Base-by-base conservation (phyloP, 345 rosid genomes). In the Sisymbrium irio region DNA sequence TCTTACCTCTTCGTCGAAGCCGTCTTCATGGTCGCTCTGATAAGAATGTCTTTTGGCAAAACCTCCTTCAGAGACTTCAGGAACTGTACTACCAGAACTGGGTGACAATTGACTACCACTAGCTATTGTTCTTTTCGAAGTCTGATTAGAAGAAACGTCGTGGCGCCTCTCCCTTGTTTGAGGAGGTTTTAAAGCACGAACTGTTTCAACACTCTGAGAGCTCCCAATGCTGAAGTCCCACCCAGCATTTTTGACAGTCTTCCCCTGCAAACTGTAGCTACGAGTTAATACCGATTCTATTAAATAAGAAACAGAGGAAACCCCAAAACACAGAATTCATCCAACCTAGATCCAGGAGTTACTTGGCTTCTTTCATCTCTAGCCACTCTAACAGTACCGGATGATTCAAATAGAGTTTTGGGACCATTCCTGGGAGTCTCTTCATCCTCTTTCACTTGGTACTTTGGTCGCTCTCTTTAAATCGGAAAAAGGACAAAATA, bases 161-260 rank as follows among this genome's bases (percentile, higher is more conserved):
- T 81, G 78, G 77, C 82, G 87, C 84, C 82, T 89, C 82, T 94
- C 96, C 84, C 89, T 82, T 62, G 75, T 80, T 83, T 87, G 97
- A 42, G 98, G 95, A 46, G 95, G 95, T 83, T 79, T 87, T 54
- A 82, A 72, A 77, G 85, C 85, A 78, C 85, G 86, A 55, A 87
- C 83, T 28, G 95, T 87, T 75, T 90, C 97, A 14, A 84, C 74
- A 81, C 87, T 62, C 78, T 77, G 86, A 45, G 86, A 66, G 51
- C 84, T 96, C 78, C 96, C 89, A 75, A 91, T 75, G 81, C 87
- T 94, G 80, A 94, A 94, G 82, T 94, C 95, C 98, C 98, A 94
- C 37, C 90, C 97, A 74, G 93, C 83, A 82, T 79, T 89, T 80
- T 77, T 94, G 39, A 77, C 53, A 39, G 83, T 79, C 62, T 85